These are phyloP conservation scores for Endoconidiophora polonica DNA, from an alignment of 2,329 filamentous ascomycete genomes.

Conservation along the genomic window DNA sequence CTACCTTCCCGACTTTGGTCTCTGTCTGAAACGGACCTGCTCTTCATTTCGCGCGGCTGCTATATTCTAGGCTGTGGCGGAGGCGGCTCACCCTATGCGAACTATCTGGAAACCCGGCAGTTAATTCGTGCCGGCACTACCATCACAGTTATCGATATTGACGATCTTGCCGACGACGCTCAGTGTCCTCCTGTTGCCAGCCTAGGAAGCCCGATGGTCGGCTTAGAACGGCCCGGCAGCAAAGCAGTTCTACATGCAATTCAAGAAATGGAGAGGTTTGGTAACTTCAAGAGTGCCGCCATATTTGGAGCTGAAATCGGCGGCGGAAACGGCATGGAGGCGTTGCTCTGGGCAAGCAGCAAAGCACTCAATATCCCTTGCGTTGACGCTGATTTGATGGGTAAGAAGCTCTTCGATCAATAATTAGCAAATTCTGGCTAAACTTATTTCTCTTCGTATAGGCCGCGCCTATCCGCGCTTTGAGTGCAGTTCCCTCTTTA, in stretches of 20 bases:
- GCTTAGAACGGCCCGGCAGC: conserved; percentile 15
- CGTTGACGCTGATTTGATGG: conserved; percentile 25
- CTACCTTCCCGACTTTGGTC: conserved; percentile 13
- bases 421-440: neutral
- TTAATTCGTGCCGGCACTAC: conserved; percentile 14
- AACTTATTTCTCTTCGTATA: neutral
- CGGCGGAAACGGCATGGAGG: conserved; percentile 33
- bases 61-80: conserved; percentile 17
- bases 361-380: conserved; percentile 21
- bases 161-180: conserved; percentile 15
- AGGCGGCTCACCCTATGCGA: conserved; percentile 16
- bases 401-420: conserved; percentile 11
- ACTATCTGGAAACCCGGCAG: conserved; percentile 15
- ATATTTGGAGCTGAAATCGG: conserved; percentile 26
- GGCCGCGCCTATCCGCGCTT: conserved; percentile 18
- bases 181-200: conserved; percentile 15
- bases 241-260: conserved; percentile 29
- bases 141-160: conserved; percentile 14
- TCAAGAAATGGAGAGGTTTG: conserved; percentile 31
- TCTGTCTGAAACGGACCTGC: conserved; percentile 15
- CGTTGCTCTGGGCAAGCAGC: conserved; percentile 23
- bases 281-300: conserved; percentile 15
- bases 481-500: conserved; percentile 18
- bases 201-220: conserved; percentile 16
- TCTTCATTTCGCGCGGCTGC: conserved; percentile 16